A percentile compares a stretch with the other conserved stretches of the same genome.
phyloP scores from a whole-genome alignment of 176 grass and related monocot genomes.

The Phyllostachys edulis region DNA sequence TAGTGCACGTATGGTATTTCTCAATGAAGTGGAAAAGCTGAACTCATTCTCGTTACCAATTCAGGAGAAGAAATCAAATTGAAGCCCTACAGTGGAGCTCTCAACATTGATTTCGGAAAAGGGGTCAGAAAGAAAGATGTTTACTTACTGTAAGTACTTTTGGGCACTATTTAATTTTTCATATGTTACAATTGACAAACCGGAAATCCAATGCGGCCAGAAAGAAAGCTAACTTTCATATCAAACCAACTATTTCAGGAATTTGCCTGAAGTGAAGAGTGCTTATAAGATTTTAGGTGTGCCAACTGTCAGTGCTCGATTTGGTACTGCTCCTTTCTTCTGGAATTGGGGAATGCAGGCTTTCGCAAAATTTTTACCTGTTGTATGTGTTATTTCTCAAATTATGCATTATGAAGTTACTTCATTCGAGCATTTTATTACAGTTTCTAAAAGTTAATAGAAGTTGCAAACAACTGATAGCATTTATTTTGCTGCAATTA shows the following conservation, averaged over 20 bases:
- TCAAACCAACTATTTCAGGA: constrained; percentile 52
- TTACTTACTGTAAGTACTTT: constrained; percentile 77
- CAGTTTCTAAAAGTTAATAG: not conserved
- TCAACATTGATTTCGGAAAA: constrained; percentile 93
- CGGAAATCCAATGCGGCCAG: not conserved
- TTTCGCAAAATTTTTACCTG: constrained; percentile 69
- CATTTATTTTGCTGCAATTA: not conserved
- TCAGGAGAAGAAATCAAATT: constrained; percentile 82
- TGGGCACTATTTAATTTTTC: not conserved
- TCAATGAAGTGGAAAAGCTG: not conserved
- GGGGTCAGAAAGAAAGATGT: constrained; percentile 82
- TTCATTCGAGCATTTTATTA: not conserved
- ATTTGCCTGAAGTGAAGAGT: constrained; percentile 93
- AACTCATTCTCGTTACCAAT: constrained; percentile 30
- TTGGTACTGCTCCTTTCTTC: constrained; percentile 91
- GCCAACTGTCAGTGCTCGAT: constrained; percentile 89
- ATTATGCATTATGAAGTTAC: constrained; percentile 3
- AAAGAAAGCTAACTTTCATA: constrained; percentile 11
- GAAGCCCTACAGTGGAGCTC: constrained; percentile 84
- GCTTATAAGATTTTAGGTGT: constrained; percentile 78
- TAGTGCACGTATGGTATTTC: not conserved
- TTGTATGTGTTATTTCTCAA: constrained; percentile 52
- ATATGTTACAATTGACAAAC: not conserved
- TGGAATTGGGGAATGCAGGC: constrained; percentile 99
- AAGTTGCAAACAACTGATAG: not conserved